phyloP scores from a whole-genome alignment of 2,329 filamentous ascomycete genomes.

The Bretziella fagacearum region DNA sequence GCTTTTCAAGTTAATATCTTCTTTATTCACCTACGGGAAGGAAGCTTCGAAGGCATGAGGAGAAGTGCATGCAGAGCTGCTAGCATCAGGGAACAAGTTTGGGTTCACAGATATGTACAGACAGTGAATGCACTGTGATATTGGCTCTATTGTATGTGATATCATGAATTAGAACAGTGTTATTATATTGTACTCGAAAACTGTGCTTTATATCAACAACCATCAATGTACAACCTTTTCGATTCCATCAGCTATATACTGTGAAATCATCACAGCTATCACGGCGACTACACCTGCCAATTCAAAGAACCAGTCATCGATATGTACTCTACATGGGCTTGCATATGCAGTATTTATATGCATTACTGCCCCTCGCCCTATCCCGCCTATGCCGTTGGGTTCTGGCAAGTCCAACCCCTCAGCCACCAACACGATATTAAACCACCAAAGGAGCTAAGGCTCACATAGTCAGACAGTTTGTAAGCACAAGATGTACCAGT shows the following conservation, averaged over 20 bases:
- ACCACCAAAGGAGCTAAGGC: too few relatives aligned
- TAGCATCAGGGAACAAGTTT: conserved; percentile 6
- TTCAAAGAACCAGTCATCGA: neutral
- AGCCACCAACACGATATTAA: neutral
- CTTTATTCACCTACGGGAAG: neutral
- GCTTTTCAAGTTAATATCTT: neutral
- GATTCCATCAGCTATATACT: neutral
- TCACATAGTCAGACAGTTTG: too few relatives aligned
- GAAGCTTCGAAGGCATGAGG: conserved; percentile 8
- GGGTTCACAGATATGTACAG: neutral
- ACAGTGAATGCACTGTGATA: neutral
- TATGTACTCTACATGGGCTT: neutral
- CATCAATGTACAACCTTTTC: neutral
- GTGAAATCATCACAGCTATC: neutral
- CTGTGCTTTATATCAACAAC: too few relatives aligned
- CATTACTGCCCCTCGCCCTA: neutral
- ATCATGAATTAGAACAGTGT: neutral
- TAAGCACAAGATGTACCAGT: too few relatives aligned
- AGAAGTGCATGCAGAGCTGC: conserved; percentile 11
- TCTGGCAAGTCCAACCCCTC: neutral
- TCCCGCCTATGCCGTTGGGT: conserved; percentile 1
- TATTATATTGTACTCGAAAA: neutral
- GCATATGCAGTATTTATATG: neutral
- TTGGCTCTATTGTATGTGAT: neutral
- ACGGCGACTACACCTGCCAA: neutral